Evolutionary conservation across 345 rosid genomes (phyloP).

Genomic region (Citrus inodora): DNA sequence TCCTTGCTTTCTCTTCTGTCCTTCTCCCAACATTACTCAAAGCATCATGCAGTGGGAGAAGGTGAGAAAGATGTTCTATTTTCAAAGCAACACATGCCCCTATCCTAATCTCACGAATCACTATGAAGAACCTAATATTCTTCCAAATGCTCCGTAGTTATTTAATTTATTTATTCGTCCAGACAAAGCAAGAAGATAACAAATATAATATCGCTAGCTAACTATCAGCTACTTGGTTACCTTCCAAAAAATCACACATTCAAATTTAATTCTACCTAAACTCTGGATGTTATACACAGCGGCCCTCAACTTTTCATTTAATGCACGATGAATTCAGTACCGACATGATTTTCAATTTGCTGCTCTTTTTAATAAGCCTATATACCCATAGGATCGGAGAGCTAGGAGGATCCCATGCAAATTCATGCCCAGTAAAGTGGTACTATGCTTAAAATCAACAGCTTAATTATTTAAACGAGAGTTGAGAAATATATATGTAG

Average conservation of each 20-base stretch:
- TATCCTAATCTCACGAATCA: slow-evolving; percentile 47
- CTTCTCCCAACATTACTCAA: slow-evolving; percentile 17
- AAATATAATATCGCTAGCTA: neutral
- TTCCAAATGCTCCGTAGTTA: slow-evolving; percentile 23
- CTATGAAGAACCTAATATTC: slow-evolving; percentile 55
- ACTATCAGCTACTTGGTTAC: neutral
- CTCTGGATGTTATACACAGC: neutral
- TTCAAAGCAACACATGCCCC: slow-evolving; percentile 47
- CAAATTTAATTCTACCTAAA: slow-evolving; percentile 5
- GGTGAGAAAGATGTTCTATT: slow-evolving; percentile 29
- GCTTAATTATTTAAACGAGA: too few relatives aligned
- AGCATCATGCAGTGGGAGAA: slow-evolving; percentile 26
- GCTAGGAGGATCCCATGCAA: too few relatives aligned
- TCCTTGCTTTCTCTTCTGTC: slow-evolving; percentile 51
- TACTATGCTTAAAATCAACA: too few relatives aligned
- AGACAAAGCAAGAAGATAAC: slow-evolving; percentile 14
- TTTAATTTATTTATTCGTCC: slow-evolving; percentile 1
- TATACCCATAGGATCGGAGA: too few relatives aligned
- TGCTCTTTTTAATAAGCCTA: too few relatives aligned
- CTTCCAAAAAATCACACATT: slow-evolving; percentile 4
- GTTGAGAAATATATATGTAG: too few relatives aligned
- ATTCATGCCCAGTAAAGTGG: too few relatives aligned
- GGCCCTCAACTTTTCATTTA: neutral
- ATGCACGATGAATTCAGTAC: too few relatives aligned
- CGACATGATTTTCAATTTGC: too few relatives aligned